Evolutionary conservation across 768 basidiomycete species (phyloP).

Genomic region (Suillus spraguei): DNA sequence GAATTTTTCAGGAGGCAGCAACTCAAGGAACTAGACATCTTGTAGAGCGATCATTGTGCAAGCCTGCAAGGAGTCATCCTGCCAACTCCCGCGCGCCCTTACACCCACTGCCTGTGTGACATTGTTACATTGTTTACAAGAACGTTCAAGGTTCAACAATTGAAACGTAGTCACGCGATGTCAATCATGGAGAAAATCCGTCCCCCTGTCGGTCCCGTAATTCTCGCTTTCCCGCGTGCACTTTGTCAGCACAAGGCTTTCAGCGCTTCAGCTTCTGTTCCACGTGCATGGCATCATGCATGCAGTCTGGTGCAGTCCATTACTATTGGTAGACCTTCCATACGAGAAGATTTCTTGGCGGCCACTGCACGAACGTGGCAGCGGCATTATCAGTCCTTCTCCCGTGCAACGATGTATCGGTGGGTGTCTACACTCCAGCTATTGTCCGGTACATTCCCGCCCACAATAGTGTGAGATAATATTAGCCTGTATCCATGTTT

Average conservation of each 20-base stretch:
- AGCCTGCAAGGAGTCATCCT: no score
- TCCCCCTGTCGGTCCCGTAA: neutral
- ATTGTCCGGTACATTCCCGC: constrained; percentile 1
- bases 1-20: no score
- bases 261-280: neutral
- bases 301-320: neutral
- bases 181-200: no score
- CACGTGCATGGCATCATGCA: neutral
- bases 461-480: constrained; percentile 19
- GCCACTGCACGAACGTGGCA: neutral
- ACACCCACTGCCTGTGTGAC: no score
- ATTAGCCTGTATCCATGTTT: neutral
- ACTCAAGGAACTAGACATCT: no score
- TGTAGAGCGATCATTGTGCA: no score
- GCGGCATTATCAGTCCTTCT: neutral
- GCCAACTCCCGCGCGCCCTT: no score
- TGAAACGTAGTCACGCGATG: no score
- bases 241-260: neutral
- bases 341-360: neutral
- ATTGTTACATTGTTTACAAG: no score
- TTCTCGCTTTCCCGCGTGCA: neutral
- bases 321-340: neutral
- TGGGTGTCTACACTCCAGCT: neutral
- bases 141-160: no score
- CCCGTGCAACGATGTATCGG: neutral